A percentile compares a stretch with the other conserved stretches of the same genome.
Conservation (phyloP, 306 rosid genomes). For the Nissolia schottii region DNA sequence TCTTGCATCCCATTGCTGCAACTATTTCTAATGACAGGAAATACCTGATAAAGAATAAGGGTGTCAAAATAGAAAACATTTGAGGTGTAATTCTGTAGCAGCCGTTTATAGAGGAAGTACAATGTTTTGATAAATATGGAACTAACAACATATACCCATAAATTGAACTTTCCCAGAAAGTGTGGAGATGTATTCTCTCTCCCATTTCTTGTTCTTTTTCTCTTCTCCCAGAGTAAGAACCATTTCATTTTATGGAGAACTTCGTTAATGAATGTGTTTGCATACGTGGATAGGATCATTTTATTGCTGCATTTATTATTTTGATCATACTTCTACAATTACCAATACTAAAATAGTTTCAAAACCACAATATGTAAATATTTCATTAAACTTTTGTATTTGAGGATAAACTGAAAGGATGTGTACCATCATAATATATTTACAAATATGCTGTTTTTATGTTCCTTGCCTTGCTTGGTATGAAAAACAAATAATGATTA, state of each 20-base stretch:
- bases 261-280: constrained; percentile 1
- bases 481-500: background rate
- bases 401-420: constrained; percentile 12
- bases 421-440: background rate
- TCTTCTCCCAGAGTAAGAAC: constrained; percentile 3
- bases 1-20: constrained; percentile 55
- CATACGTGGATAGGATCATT: background rate
- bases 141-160: background rate
- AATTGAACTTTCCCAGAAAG: background rate
- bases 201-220: constrained; percentile 9
- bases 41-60: constrained; percentile 53
- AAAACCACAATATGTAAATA: background rate
- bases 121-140: constrained; percentile 2
- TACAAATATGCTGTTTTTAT: background rate
- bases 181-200: background rate
- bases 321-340: background rate
- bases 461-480: constrained; percentile 7
- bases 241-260: background rate
- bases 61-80: constrained; percentile 26
- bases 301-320: background rate
- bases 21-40: constrained; percentile 59
- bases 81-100: constrained; percentile 1
- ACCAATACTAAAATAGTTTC: constrained; percentile 5
- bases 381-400: constrained; percentile 5
- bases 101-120: constrained; percentile 5